Base-by-base conservation (phyloP, 345 rosid species). In the Geranium rotundifolium region DNA sequence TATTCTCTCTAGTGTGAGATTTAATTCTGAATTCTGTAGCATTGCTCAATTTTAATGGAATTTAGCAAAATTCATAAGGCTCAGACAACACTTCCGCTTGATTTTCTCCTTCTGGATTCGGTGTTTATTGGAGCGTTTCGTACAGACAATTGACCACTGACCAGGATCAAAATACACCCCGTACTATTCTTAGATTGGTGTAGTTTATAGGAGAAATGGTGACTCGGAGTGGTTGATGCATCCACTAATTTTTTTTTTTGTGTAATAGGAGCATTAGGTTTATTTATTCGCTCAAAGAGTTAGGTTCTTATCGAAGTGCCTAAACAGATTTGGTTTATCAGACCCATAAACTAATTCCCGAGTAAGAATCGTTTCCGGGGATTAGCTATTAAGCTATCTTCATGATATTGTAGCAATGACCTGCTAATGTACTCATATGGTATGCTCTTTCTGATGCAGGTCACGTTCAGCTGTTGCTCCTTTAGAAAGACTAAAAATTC, bases 381-480 rank as follows among this genome's bases (percentile, higher is more conserved):
- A 6, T 41, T 41, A 1, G 13, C 50, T 41, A 41, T 13, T 4
- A 57, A 29, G 14, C 8, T 57, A 6, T 57, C 20, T 34, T 17
- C 14, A 61, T 34, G 17, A 61, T 10, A 13, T 37, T 37, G 17
- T 14, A 0, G 63, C 29, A 17, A 60, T 37, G 41, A n/a, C 23
- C n/a, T 57, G 2, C 52, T 58, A 41, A 41, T 30, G 39, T 41
- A 17, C 52, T 17, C 27, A 29, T 62, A 34, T 62, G 37, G 18
- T 30, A 23, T 69, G 20, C 56, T 10, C 31, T 27, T 54, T 56
- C 15, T 59, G 8, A 29, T 68, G 18, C 74, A 82, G 84, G 80
- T 79, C 84, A 9, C 78, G 84, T n/a, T 82, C 89, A 57, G 88
- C 91, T 57, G 89, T 88, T 71, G 95, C 95, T 54, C 95, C 95